Evolutionary conservation across 768 basidiomycete species (phyloP), one percentile per base, ranked within the genome.

Genomic region (Mrakia frigida): DNA sequence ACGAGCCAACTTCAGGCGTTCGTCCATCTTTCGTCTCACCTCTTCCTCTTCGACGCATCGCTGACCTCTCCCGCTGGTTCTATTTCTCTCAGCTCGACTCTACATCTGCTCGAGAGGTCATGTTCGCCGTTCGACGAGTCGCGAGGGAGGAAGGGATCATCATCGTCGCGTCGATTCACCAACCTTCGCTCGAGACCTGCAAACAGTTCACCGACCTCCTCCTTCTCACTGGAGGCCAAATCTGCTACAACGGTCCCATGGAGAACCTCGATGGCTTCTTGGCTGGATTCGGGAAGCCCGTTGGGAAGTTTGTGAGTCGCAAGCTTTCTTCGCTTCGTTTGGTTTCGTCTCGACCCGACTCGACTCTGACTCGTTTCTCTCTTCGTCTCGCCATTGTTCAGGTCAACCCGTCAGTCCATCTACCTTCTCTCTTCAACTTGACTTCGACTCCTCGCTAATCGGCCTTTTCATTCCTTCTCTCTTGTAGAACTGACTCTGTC

Each of bases 91-190:
- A 74, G 75, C 78, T 79, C 59, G 78, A 79, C 63, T 76, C 78
- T 3, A 74, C 78, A 0, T 59, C 74, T 9, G 78, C 78, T 16
- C 61, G 70, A 35, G 75, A 79, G 41, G 76, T 79, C 18, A 70
- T 79, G n/a, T n/a, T 39, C 28, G 71, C 73, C 60, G 56, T 79
- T 41, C 50, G 59, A 31, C n/a, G 37, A 0, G 52, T 79, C 23
- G 78, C 78, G 0, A 52, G 37, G 41, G 60, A 70, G n/a, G 75
- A 79, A n/a, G 68, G 70, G 25, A 74, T 77, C 23, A 83, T 85
- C 31, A 84, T 85, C 0, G 85, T 87, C 79, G 85, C 83, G 0
- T 80, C 84, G 16, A 81, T 85, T 43, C 85, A 85, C 82, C 85
- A 87, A 69, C 72, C 72, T 6, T 73, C 72, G 39, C 37, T 73